Evolutionary conservation across 805 yeast species (phyloP).

Genomic region (Monosporozyma unispora): DNA sequence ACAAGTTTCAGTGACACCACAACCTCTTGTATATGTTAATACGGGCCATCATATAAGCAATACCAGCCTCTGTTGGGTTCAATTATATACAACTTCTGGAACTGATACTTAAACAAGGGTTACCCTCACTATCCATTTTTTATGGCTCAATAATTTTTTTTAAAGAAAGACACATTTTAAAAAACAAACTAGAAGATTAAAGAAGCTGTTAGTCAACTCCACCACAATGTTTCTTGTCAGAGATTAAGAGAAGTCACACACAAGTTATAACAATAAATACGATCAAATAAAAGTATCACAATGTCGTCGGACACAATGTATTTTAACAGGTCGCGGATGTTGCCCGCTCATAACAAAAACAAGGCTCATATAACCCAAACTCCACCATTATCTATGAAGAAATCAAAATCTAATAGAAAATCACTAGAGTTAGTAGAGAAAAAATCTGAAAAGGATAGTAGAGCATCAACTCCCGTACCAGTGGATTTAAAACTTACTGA

Average conservation of each 20-base stretch:
- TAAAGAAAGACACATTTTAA: background rate
- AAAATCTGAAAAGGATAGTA: background rate
- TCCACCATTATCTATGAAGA: background rate
- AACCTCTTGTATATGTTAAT: too few species aligned
- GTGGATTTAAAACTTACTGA: background rate
- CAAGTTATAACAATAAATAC: background rate
- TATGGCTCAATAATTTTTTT: background rate
- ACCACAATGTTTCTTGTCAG: background rate
- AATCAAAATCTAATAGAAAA: background rate
- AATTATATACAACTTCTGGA: too few species aligned
- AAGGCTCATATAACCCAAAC: constrained; percentile 9
- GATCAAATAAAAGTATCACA: background rate
- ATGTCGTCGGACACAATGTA: constrained; percentile 30
- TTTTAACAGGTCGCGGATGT: constrained; percentile 25
- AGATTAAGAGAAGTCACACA: too few species aligned
- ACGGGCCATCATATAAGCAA: too few species aligned
- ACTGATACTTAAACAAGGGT: too few species aligned
- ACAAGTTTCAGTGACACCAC: too few species aligned
- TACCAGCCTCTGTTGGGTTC: too few species aligned
- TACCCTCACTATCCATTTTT: background rate
- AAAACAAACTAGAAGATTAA: background rate
- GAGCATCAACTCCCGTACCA: background rate
- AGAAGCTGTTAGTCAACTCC: background rate
- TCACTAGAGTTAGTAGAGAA: constrained; percentile 3
- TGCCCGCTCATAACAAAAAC: constrained; percentile 21